Conservation (phyloP, 768 basidiomycete genomes). For the Phanerodontia chrysosporium region DNA sequence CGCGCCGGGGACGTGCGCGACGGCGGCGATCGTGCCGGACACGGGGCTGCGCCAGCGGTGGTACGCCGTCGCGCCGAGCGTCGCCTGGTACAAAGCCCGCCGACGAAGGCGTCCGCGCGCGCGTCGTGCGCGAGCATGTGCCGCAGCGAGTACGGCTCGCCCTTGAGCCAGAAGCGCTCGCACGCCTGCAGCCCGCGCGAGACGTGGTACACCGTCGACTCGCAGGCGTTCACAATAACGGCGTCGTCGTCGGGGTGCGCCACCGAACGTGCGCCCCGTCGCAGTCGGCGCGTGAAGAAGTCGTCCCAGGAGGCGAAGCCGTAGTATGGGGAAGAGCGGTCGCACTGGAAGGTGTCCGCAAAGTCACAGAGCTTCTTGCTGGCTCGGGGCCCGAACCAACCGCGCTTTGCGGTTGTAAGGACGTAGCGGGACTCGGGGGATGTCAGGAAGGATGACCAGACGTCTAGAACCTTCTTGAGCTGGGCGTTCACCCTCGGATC, state of each 20-base stretch:
- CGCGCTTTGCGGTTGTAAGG: conserved; percentile 31
- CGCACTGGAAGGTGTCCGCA: conserved; percentile 33
- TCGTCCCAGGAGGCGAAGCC: conserved; percentile 51
- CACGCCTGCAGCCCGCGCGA: conserved; percentile 32
- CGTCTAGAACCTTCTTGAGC: conserved; percentile 45
- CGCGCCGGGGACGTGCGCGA: conserved; percentile 44
- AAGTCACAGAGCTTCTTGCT: conserved; percentile 15
- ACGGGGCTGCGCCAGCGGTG: conserved; percentile 66
- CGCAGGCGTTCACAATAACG: conserved; percentile 48
- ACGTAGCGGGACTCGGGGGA: conserved; percentile 40
- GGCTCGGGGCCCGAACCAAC: conserved; percentile 46
- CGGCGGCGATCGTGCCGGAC: conserved; percentile 37
- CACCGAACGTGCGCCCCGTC: conserved; percentile 38
- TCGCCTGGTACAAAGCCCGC: conserved; percentile 55
- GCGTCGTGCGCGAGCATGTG: conserved; percentile 48
- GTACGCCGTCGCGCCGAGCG: conserved; percentile 50
- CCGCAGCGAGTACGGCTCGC: conserved; percentile 52
- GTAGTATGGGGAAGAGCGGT: conserved; percentile 35
- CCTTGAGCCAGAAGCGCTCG: conserved; percentile 60
- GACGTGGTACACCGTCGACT: conserved; percentile 47
- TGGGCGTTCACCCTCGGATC: conserved; percentile 41
- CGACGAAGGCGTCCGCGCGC: conserved; percentile 37
- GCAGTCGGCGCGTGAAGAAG: conserved; percentile 49
- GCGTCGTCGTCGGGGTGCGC: conserved; percentile 19
- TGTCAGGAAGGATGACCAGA: conserved; percentile 45